Evolutionary conservation across 352 stramenopile genomes (phyloP).

Genomic region (Phytophthora cactorum): DNA sequence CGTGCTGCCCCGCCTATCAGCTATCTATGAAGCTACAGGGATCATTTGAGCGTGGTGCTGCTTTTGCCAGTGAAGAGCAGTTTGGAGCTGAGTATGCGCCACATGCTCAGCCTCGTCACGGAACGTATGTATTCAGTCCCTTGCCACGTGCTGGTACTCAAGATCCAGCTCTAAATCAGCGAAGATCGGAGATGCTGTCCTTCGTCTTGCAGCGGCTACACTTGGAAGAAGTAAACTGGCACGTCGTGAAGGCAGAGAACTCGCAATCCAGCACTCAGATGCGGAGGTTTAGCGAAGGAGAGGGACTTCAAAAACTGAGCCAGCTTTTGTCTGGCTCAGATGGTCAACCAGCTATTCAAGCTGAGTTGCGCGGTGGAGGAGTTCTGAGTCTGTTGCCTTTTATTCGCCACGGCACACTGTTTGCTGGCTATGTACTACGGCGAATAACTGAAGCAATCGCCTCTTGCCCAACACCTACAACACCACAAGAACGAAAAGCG

Average conservation of each 20-base stretch:
- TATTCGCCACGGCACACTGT: conserved; percentile 73
- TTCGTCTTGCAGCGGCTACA: conserved; percentile 38
- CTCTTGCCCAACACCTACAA: conserved; percentile 40
- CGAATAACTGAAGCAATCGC: conserved; percentile 50
- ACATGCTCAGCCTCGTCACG: conserved; percentile 27
- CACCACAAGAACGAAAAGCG: conserved; percentile 56
- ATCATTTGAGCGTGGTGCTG: conserved; percentile 42
- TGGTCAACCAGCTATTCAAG: conserved; percentile 65
- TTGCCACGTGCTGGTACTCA: conserved; percentile 29
- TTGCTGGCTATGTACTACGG: conserved; percentile 57
- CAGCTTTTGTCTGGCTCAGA: conserved; percentile 47
- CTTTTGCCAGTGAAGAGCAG: conserved; percentile 46
- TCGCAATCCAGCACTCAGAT: conserved; percentile 48
- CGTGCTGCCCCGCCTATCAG: conserved; percentile 54
- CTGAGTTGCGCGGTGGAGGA: conserved; percentile 66
- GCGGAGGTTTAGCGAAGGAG: conserved; percentile 51
- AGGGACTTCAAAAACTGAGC: conserved; percentile 57
- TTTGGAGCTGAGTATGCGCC: conserved; percentile 45
- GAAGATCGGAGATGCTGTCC: conserved; percentile 15
- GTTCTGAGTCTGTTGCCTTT: conserved; percentile 79
- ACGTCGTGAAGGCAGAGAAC: conserved; percentile 50
- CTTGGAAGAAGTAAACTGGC: conserved; percentile 60
- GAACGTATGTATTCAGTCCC: conserved; percentile 41
- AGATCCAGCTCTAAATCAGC: conserved; percentile 15
- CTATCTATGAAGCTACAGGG: conserved; percentile 42